A percentile compares a stretch with the other conserved stretches of the same genome.
Evolutionary conservation across 108 stramenopile genomes (phyloP).

Genomic region (Nitzschia inconspicua): DNA sequence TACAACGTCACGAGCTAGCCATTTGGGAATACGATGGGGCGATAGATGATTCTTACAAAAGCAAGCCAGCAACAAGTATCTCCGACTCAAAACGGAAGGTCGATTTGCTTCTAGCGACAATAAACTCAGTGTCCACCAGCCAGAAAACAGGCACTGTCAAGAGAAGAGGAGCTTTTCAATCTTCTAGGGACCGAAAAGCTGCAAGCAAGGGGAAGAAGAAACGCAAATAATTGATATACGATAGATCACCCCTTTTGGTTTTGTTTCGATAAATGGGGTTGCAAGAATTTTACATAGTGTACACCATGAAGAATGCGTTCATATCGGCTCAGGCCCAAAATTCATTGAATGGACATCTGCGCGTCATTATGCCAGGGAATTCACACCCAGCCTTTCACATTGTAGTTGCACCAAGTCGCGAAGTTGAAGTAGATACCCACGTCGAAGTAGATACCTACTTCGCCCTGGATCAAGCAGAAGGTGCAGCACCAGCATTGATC

Average conservation of each 20-base stretch:
- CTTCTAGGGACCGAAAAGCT: constrained; percentile 4
- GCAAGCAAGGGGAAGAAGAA: neutral
- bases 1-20: constrained; percentile 59
- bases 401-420: no score
- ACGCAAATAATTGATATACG: neutral
- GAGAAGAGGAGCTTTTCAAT: neutral
- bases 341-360: no score
- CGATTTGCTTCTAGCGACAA: constrained; percentile 30
- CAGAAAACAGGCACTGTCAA: neutral
- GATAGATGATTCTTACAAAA: constrained; percentile 22
- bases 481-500: constrained; percentile 35
- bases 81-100: constrained; percentile 39
- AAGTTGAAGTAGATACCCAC: no score
- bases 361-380: no score
- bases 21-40: constrained; percentile 61
- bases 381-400: no score
- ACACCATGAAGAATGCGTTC: no score
- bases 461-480: constrained; percentile 38
- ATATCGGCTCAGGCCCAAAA: no score
- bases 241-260: neutral
- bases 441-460: no score
- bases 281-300: no score
- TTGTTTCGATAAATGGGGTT: neutral
- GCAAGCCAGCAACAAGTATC: constrained; percentile 14
- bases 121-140: constrained; percentile 21